Evolutionary conservation across 257 asterid genomes (phyloP).

Genomic region (Nicotiana tomentosiformis): DNA sequence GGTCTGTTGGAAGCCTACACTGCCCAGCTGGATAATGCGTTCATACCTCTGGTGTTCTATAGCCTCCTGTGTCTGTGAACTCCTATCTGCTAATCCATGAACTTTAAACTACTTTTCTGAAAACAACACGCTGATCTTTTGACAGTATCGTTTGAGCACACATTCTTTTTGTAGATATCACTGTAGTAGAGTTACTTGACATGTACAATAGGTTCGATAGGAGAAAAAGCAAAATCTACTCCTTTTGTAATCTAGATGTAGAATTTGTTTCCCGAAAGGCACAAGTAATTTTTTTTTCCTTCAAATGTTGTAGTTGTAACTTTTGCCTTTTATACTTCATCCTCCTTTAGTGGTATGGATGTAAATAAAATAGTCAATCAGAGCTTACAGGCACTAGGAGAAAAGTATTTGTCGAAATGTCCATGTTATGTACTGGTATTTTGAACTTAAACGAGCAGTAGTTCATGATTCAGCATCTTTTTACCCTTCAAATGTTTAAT

Average conservation of each 20-base stretch:
- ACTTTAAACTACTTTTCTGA: not conserved
- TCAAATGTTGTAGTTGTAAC: not conserved
- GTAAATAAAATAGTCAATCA: not conserved
- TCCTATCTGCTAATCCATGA: not conserved
- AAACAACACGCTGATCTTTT: not conserved
- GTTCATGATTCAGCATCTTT: not conserved
- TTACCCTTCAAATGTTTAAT: not conserved
- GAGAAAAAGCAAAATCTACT: not conserved
- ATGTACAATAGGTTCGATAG: not conserved
- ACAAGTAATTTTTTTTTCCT: too few relatives aligned
- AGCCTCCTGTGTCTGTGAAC: slow-evolving; percentile 77
- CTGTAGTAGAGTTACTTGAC: slow-evolving; percentile 20
- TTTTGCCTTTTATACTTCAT: not conserved
- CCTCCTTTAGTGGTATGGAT: not conserved
- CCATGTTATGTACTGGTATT: not conserved
- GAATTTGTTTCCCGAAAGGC: not conserved
- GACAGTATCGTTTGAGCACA: not conserved
- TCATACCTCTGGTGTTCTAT: slow-evolving; percentile 92
- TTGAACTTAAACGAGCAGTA: not conserved
- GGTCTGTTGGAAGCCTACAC: slow-evolving; percentile 96
- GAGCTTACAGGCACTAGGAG: not conserved
- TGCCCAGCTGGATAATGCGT: slow-evolving; percentile 96
- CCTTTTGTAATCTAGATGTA: not conserved
- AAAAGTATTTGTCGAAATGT: not conserved
- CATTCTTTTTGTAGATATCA: slow-evolving; percentile 24